phyloP scores from a whole-genome alignment of 352 stramenopile genomes.

The Aphanomyces cochlioides region DNA sequence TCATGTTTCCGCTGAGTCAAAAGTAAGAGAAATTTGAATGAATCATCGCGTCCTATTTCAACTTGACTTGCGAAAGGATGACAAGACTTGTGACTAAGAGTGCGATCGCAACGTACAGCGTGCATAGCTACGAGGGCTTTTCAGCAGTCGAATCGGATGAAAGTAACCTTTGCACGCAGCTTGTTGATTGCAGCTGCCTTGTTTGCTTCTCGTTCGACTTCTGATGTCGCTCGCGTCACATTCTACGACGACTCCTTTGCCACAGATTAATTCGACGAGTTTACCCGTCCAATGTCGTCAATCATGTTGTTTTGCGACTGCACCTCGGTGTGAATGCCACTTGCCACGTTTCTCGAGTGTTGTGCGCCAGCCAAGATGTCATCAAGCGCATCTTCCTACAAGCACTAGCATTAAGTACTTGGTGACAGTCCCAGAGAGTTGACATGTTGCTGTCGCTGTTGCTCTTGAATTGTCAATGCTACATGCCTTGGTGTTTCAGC shows the following conservation, averaged over 20 bases:
- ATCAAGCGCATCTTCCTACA: slow-evolving; percentile 56
- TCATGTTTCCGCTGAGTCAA: too few relatives aligned
- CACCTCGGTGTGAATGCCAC: slow-evolving; percentile 60
- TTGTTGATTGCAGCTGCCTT: slow-evolving; percentile 48
- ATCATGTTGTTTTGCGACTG: slow-evolving; percentile 56
- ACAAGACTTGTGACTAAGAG: too few relatives aligned
- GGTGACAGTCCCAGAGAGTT: too few relatives aligned
- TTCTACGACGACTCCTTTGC: not conserved
- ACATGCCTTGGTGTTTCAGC: slow-evolving; percentile 1
- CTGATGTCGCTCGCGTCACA: slow-evolving; percentile 7
- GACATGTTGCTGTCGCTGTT: slow-evolving; percentile 5
- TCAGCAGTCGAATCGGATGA: not conserved
- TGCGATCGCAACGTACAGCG: slow-evolving; percentile 54
- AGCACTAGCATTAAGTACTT: too few relatives aligned
- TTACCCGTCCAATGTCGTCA: slow-evolving; percentile 39
- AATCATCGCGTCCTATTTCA: too few relatives aligned
- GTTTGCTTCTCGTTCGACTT: slow-evolving; percentile 49
- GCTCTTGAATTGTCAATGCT: slow-evolving; percentile 22
- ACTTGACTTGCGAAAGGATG: too few relatives aligned
- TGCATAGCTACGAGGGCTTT: slow-evolving; percentile 36
- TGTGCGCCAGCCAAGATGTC: slow-evolving; percentile 50
- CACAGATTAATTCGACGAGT: too few relatives aligned
- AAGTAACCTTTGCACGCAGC: slow-evolving; percentile 39
- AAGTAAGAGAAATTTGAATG: too few relatives aligned
- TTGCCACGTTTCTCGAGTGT: slow-evolving; percentile 49